Evolutionary conservation across 805 yeast species (phyloP), one percentile per base, ranked within the genome.

Genomic region (Candida arabinofermentans): DNA sequence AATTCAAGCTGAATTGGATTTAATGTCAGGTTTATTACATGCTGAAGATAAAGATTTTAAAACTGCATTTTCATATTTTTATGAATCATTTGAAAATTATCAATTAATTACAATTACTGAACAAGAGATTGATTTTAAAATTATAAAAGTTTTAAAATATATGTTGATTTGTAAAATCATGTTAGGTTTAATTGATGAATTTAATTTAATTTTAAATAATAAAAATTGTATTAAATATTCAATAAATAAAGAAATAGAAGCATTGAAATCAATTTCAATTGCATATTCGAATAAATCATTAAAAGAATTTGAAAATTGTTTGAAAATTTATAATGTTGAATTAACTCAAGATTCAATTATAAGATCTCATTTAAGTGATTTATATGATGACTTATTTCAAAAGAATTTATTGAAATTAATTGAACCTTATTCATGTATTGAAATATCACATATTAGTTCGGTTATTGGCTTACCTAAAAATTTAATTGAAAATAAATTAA

Each of bases 21-120:
- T 87, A 67, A 89, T 91, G 83, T 83, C 95, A 60, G 99, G 99
- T 53, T 81, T 91, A 42, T 74, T 93, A 48, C 95, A 91, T 67
- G 96, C 97, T 29, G 97, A 93, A 65, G 98, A 93, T 56, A 86
- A 86, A 62, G 99, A 93, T 64, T 95, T 86, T 69, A 86, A 87
- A 61, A 93, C 99, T 9, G 96, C 98, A 10, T 93, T 76, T 59
- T 89, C 97, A 6, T 93, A 93, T 64, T 93, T 93, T 58, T 90
- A 79, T 58, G 99, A 93, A 67, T 83, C 96, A 16, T 89, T 91
- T 56, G 99, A 93, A 64, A 91, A 91, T 34, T 93, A 78, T 65
- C 81, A 81, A 58, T 65, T 72, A 47, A 65, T 67, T 42, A 51
- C 66, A 24, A 83, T n/a, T n/a, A n/a, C n/a, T n/a, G n/a, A n/a